phyloP scores from a whole-genome alignment of 805 yeast species.

The Danielia oregonensis region DNA sequence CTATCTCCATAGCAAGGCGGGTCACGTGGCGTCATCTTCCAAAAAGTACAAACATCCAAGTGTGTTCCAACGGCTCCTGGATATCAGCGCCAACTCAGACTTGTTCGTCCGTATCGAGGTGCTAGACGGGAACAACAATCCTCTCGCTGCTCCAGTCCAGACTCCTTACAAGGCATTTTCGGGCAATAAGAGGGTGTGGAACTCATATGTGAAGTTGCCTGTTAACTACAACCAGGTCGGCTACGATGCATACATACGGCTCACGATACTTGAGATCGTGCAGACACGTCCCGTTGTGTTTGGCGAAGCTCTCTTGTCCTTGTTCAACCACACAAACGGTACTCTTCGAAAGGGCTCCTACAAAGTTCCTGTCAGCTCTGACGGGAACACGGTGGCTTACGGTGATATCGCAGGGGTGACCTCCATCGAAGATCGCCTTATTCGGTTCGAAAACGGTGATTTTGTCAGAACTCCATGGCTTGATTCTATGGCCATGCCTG shows the following conservation, averaged over 20 bases:
- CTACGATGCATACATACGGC: constrained; percentile 51
- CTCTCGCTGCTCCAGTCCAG: constrained; percentile 29
- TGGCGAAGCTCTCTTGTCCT: constrained; percentile 55
- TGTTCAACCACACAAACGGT: constrained; percentile 53
- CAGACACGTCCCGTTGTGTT: constrained; percentile 50
- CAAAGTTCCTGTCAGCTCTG: constrained; percentile 25
- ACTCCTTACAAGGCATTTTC: constrained; percentile 33
- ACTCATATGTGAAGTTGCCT: constrained; percentile 71
- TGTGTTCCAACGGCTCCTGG: constrained; percentile 31
- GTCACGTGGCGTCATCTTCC: no score
- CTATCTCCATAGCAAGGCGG: constrained; percentile 26
- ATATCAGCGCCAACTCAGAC: constrained; percentile 32
- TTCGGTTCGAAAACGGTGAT: constrained; percentile 67
- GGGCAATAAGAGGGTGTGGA: constrained; percentile 51
- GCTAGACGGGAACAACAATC: constrained; percentile 28
- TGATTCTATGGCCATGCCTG: constrained; percentile 59
- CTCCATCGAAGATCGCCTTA: constrained; percentile 49
- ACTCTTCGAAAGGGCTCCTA: constrained; percentile 73
- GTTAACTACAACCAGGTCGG: constrained; percentile 70
- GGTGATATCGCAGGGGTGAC: constrained; percentile 20
- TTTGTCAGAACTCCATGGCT: constrained; percentile 65
- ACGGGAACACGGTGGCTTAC: constrained; percentile 13
- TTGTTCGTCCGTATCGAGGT: constrained; percentile 29
- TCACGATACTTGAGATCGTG: constrained; percentile 67
- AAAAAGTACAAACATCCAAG: constrained; percentile 32